phyloP scores from a whole-genome alignment of 163 green algal genomes.

The Scenedesmus sp. region DNA sequence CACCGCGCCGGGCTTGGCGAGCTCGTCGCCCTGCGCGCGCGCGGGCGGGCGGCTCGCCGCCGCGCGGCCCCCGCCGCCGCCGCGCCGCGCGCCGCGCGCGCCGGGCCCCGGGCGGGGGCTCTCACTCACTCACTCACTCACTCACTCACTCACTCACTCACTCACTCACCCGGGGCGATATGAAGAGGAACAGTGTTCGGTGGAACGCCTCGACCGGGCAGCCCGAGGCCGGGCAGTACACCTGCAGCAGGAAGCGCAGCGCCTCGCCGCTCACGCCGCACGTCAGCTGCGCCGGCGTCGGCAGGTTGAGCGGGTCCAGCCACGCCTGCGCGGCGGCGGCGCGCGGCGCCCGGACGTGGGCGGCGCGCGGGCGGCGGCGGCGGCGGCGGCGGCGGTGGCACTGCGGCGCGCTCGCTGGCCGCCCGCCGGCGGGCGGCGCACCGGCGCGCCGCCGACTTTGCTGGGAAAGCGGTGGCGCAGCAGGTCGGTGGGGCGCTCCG shows the following conservation, averaged over 20 bases:
- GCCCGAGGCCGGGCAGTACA: conserved; percentile 74
- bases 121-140: no score
- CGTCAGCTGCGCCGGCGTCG: conserved; percentile 64
- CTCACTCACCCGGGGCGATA: conserved; percentile 58
- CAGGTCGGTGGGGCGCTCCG: conserved; percentile 56
- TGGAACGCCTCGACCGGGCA: conserved; percentile 75
- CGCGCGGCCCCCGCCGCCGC: no score
- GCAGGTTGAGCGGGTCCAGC: conserved; percentile 83
- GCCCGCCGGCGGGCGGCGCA: no score
- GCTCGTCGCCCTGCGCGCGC: conserved; percentile 57
- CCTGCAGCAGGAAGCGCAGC: conserved; percentile 80
- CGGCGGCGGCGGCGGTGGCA: background rate
- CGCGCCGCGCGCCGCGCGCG: no score
- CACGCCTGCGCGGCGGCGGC: conserved; percentile 67
- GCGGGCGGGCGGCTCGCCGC: no score
- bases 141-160: background rate
- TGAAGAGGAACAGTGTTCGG: conserved; percentile 80
- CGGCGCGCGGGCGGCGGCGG: no score
- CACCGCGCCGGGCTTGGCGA: conserved; percentile 68
- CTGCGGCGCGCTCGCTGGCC: no score
- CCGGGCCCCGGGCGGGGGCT: no score
- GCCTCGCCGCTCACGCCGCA: conserved; percentile 61
- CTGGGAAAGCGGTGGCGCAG: conserved; percentile 81
- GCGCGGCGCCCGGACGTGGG: no score
- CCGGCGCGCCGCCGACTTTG: conserved; percentile 82